These are phyloP conservation scores for Cryptococcus wingfieldii DNA, from an alignment of 1,284 basidiomycete genomes.

Conservation along the genomic window DNA sequence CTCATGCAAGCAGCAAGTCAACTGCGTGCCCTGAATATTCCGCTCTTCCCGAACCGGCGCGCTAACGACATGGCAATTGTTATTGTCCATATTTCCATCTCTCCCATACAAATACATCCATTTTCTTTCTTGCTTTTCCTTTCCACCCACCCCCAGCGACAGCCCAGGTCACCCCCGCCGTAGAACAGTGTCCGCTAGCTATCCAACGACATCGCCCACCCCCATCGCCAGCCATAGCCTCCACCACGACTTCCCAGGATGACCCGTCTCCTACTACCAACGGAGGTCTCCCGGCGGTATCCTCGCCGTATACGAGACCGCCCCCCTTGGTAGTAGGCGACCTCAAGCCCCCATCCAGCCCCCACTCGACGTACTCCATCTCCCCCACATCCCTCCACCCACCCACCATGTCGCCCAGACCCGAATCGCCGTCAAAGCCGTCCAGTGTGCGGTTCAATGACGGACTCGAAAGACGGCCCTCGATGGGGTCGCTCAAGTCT, in stretches of 20 bases:
- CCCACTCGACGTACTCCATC: background rate
- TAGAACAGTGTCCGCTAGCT: background rate
- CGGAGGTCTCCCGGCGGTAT: background rate
- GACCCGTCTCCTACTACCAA: background rate
- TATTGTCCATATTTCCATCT: no score
- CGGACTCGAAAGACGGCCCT: background rate
- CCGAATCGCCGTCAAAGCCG: background rate
- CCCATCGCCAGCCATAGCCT: slow-evolving; percentile 1
- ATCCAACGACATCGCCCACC: background rate
- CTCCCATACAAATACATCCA: no score
- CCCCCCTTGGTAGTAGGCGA: slow-evolving; percentile 5
- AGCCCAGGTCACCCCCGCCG: no score
- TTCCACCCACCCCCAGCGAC: no score
- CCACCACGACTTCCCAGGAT: slow-evolving; percentile 4
- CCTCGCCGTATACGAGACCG: slow-evolving; percentile 7
- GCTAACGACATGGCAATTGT: no score
- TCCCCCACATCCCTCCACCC: background rate
- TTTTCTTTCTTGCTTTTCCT: no score
- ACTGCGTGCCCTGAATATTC: no score
- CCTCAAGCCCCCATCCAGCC: background rate
- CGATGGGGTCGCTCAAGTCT: slow-evolving; percentile 1
- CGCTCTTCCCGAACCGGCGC: no score
- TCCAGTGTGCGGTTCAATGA: background rate
- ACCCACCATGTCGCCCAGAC: background rate
- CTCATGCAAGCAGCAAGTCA: no score